Percentiles rank a stretch among this genome's conserved stretches.
Conservation (phyloP, 2,329 filamentous ascomycete species). For the Geosmithia putterillii region DNA sequence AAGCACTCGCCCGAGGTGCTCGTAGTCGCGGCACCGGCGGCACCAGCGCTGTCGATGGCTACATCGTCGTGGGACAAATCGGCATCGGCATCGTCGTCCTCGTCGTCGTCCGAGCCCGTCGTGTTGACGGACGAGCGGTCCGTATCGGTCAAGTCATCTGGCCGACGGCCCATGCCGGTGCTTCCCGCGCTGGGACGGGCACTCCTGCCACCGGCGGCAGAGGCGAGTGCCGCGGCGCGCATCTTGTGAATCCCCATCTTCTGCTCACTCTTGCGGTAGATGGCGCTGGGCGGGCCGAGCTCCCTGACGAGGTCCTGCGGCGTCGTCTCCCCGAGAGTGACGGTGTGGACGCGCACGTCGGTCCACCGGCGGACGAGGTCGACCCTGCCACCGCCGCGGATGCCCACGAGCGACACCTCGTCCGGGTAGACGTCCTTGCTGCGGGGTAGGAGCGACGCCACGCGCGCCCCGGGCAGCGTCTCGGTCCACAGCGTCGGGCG, state of each 20-base stretch:
- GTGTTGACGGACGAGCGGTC: conserved; percentile 66
- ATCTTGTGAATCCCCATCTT: conserved; percentile 75
- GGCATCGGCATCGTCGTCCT: conserved; percentile 13
- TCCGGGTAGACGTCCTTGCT: conserved; percentile 73
- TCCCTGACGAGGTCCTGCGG: conserved; percentile 86
- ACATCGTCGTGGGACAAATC: conserved; percentile 37
- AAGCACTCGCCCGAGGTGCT: conserved; percentile 72
- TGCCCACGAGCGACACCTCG: conserved; percentile 69
- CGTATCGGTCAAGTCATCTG: conserved; percentile 54
- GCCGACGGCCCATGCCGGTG: conserved; percentile 18
- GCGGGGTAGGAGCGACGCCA: conserved; percentile 54
- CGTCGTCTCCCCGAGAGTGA: conserved; percentile 74
- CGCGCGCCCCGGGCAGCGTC: conserved; percentile 60
- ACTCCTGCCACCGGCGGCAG: too few relatives aligned
- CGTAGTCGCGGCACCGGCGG: too few relatives aligned
- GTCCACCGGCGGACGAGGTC: conserved; percentile 66
- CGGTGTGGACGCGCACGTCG: conserved; percentile 47
- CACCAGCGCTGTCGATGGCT: conserved; percentile 45
- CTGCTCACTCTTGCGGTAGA: conserved; percentile 84
- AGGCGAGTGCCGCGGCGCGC: conserved; percentile 39
- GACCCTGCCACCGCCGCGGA: conserved; percentile 67
- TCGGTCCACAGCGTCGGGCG: conserved; percentile 67
- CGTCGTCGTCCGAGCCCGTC: conserved; percentile 43
- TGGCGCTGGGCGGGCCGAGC: conserved; percentile 84
- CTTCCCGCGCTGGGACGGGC: conserved; percentile 31